phyloP scores from a whole-genome alignment of 331 rosid species.

The Saraca asoca region DNA sequence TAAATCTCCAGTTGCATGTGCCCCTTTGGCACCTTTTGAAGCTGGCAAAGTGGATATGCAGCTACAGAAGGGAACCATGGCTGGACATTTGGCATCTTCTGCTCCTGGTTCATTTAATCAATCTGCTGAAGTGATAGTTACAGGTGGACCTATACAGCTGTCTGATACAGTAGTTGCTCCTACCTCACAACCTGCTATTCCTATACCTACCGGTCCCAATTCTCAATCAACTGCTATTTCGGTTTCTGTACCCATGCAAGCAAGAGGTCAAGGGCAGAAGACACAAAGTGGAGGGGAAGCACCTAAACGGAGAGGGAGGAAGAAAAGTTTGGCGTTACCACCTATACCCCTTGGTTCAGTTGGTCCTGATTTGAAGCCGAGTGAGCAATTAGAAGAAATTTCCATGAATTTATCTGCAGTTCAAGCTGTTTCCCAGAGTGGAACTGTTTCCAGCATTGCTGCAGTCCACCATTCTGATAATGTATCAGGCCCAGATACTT shows the following conservation, averaged over 20 bases:
- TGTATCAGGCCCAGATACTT: conserved; percentile 44
- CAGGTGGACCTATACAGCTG: conserved; percentile 39
- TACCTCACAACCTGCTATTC: conserved; percentile 41
- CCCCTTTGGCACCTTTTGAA: conserved; percentile 52
- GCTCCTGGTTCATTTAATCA: conserved; percentile 46
- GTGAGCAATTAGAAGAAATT: conserved; percentile 46
- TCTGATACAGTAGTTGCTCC: conserved; percentile 44
- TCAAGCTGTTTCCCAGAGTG: conserved; percentile 46
- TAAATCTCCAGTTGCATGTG: conserved; percentile 49
- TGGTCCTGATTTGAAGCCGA: conserved; percentile 54
- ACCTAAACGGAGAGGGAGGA: conserved; percentile 79
- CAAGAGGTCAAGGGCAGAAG: conserved; percentile 70
- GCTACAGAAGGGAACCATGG: conserved; percentile 45
- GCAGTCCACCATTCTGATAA: conserved; percentile 39
- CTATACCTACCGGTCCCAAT: conserved; percentile 45
- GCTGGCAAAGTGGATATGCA: conserved; percentile 48
- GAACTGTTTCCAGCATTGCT: conserved; percentile 39
- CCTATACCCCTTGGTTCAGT: conserved; percentile 41
- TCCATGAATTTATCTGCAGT: conserved; percentile 39
- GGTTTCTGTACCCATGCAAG: conserved; percentile 50
- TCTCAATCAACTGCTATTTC: conserved; percentile 43
- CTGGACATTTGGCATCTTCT: conserved; percentile 46
- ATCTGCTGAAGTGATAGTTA: conserved; percentile 42
- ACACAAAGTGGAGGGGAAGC: conserved; percentile 56
- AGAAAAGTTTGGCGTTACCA: conserved; percentile 49